phyloP scores from a whole-genome alignment of 2,329 filamentous ascomycete species.

The Calonectria pseudoreteaudii region DNA sequence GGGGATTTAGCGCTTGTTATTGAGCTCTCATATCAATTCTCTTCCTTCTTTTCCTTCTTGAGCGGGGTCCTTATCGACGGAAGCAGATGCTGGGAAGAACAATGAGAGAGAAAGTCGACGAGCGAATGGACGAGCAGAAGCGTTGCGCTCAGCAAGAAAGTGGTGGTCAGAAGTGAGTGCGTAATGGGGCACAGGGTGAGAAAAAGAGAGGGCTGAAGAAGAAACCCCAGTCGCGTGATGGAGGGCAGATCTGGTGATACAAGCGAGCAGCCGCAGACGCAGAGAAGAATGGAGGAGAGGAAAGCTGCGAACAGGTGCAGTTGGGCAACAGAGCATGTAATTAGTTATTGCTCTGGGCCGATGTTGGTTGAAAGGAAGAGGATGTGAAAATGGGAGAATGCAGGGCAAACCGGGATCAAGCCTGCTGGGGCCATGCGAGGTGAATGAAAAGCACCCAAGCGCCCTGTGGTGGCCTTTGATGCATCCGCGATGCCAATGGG shows the following conservation, averaged over 20 bases:
- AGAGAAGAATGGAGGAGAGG: background rate
- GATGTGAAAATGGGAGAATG: slow-evolving; percentile 8
- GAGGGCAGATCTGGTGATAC: background rate
- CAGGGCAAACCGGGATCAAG: slow-evolving; percentile 11
- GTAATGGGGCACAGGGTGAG: background rate
- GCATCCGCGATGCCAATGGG: slow-evolving; percentile 11
- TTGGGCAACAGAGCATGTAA: background rate
- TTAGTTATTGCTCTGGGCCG: background rate
- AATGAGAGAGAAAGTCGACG: background rate
- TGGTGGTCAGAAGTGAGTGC: slow-evolving; percentile 1
- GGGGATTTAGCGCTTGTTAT: background rate
- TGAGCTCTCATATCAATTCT: background rate
- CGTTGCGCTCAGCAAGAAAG: slow-evolving; percentile 5
- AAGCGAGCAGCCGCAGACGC: background rate
- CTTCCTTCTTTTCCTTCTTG: slow-evolving; percentile 8
- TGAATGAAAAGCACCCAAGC: background rate
- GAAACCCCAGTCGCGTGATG: slow-evolving; percentile 1
- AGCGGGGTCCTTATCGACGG: background rate
- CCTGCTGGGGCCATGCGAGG: background rate
- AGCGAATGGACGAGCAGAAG: background rate
- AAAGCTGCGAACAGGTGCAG: background rate
- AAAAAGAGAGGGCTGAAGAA: slow-evolving; percentile 2
- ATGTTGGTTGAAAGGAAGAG: slow-evolving; percentile 15
- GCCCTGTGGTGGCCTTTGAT: background rate
- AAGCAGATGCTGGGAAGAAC: background rate